Evolutionary conservation across 2,329 filamentous ascomycete species (phyloP), one percentile per base, ranked within the genome.

Genomic region (Lithohypha guttulata): DNA sequence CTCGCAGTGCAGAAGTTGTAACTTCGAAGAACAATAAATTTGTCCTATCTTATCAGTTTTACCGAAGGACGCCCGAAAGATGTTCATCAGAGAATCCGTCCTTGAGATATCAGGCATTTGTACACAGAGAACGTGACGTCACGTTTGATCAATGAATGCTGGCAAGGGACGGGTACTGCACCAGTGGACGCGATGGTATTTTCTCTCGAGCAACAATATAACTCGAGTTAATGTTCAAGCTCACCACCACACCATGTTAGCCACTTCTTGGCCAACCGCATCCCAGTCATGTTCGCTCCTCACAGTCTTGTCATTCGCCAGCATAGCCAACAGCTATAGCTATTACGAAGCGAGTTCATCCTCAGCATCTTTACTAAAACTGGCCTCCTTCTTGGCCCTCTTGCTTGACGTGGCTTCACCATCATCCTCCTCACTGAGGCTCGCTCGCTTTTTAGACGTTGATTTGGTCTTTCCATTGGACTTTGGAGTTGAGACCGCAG

Each of bases 381-480:
- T n/a, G n/a, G n/a, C n/a, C n/a, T 5, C 10, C 17, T 17, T 36
- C 19, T 31, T 41, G 3, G 25, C 11, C 11, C 27, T 38, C 26
- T 42, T 41, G 7, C 20, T 42, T 13, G 33, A 18, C 14, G 22
- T 42, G 6, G 22, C 32, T 11, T 21, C 26, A 8, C 14, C 32
- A 3, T 27, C 9, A 11, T 23, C 33, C 15, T 36, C 39, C 10
- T 11, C 21, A 13, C 11, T 20, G 6, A 6, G 13, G 13, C 33
- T 33, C 2, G 8, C 9, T 31, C 25, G 25, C 17, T 30, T 30
- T 5, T 34, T 10, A 14, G 26, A 4, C n/a, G 4, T 34, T 21
- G 9, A 5, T 5, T 3, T 34, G 18, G 10, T 13, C 17, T 39
- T 30, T 22, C n/a, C 6, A 4, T n/a, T 15, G 10, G 26, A 13